These are phyloP conservation scores for Camelina neglecta DNA, from an alignment of 345 rosid species.

Conservation along the genomic window DNA sequence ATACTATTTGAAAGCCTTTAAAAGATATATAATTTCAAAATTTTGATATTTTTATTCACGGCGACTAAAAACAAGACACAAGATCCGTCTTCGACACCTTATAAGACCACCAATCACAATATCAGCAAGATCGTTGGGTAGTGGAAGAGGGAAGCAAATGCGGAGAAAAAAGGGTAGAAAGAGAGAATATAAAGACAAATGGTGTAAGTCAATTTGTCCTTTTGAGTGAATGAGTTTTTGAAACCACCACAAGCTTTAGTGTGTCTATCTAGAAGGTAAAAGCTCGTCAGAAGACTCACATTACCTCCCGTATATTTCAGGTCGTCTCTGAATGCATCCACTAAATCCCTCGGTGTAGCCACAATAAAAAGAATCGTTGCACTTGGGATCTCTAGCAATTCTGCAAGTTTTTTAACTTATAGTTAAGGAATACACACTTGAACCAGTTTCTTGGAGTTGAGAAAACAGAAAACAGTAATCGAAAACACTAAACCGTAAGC, in stretches of 20 bases:
- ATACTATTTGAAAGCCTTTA: no score
- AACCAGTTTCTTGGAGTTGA: neutral
- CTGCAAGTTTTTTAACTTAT: slow-evolving; percentile 41
- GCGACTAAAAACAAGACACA: neutral
- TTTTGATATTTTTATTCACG: neutral
- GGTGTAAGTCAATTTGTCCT: slow-evolving; percentile 71
- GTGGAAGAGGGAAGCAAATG: neutral
- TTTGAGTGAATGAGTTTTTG: slow-evolving; percentile 70
- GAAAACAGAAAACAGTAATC: slow-evolving; percentile 27
- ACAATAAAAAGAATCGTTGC: slow-evolving; percentile 63
- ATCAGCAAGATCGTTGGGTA: neutral
- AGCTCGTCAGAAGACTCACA: slow-evolving; percentile 54
- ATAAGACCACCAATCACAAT: neutral
- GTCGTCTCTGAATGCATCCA: slow-evolving; percentile 45
- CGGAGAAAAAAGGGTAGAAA: slow-evolving; percentile 45
- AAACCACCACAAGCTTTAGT: slow-evolving; percentile 77
- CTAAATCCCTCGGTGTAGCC: slow-evolving; percentile 59
- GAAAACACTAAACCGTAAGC: neutral
- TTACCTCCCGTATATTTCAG: slow-evolving; percentile 21
- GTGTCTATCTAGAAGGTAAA: slow-evolving; percentile 68
- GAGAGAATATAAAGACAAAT: slow-evolving; percentile 61
- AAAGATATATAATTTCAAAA: neutral
- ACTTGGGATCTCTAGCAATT: slow-evolving; percentile 66
- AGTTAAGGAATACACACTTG: neutral
- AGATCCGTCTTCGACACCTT: neutral